A percentile compares a stretch with the other conserved stretches of the same genome.
These are phyloP conservation scores for Geotrichum carabidarum DNA, from an alignment of 1,139 yeast species.

Conservation along the genomic window DNA sequence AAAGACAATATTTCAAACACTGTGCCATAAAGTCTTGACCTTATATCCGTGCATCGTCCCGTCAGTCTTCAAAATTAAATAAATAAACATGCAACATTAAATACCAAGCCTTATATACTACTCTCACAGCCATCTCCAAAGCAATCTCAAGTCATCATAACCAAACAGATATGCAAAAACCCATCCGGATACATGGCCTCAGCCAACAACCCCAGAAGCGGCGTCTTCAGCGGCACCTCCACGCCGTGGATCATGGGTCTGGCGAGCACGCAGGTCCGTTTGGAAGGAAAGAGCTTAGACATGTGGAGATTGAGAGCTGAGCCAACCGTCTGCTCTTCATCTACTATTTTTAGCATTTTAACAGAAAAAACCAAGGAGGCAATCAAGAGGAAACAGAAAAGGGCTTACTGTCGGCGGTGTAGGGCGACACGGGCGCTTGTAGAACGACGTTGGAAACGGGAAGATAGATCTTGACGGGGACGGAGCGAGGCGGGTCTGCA, in stretches of 20 bases:
- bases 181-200: constrained; percentile 65
- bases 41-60: too few relatives aligned
- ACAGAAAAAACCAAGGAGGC: neutral
- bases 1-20: too few relatives aligned
- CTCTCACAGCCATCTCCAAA: too few relatives aligned
- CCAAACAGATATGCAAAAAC: constrained; percentile 58
- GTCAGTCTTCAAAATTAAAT: neutral
- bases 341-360: constrained; percentile 13
- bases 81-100: neutral
- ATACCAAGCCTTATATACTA: too few relatives aligned
- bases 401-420: neutral
- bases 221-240: constrained; percentile 44
- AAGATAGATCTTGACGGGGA: constrained; percentile 60
- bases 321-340: constrained; percentile 38
- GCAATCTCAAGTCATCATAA: constrained; percentile 32
- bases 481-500: constrained; percentile 29
- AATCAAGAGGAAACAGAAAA: too few relatives aligned
- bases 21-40: too few relatives aligned
- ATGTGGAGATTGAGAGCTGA: constrained; percentile 41
- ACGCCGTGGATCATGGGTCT: constrained; percentile 63
- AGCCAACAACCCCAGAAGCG: constrained; percentile 51
- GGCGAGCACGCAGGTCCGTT: constrained; percentile 37
- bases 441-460: constrained; percentile 47
- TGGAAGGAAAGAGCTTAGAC: constrained; percentile 46
- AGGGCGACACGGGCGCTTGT: constrained; percentile 45